These are phyloP conservation scores for Crepidotus variabilis DNA, from an alignment of 768 basidiomycete species.

Conservation along the genomic window DNA sequence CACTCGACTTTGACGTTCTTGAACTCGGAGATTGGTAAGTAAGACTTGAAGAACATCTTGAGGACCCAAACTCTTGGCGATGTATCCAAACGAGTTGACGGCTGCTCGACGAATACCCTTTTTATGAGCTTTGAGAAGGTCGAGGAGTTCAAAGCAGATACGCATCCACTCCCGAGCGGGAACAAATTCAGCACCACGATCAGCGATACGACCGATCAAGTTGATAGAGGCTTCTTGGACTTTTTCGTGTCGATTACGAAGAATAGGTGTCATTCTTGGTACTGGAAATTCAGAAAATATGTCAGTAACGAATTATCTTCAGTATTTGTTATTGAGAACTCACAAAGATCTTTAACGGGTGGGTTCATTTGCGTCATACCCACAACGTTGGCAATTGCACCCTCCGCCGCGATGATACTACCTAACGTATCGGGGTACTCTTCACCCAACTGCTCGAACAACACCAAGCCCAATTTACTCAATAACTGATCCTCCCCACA, in stretches of 20 bases:
- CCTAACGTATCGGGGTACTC: conserved; percentile 99
- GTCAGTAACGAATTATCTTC: not conserved
- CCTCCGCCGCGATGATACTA: conserved; percentile 98
- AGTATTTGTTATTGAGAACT: conserved; percentile 33
- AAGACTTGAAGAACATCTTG: conserved; percentile 96
- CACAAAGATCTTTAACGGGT: conserved; percentile 96
- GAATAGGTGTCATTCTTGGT: conserved; percentile 99
- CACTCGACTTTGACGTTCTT: conserved; percentile 98
- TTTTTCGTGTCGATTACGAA: conserved; percentile 98
- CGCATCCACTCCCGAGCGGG: conserved; percentile 99
- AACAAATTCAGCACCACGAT: conserved; percentile 98
- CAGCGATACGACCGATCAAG: conserved; percentile 98
- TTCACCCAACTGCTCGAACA: conserved; percentile 98
- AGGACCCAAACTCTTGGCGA: conserved; percentile 98
- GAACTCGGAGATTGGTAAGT: conserved; percentile 93
- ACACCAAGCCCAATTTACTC: conserved; percentile 92
- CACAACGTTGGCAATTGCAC: conserved; percentile 98
- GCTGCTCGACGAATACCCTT: conserved; percentile 98
- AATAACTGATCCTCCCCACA: conserved; percentile 95
- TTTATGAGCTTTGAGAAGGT: conserved; percentile 97
- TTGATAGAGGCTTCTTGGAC: conserved; percentile 99
- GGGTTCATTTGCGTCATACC: conserved; percentile 99
- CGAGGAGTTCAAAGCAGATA: conserved; percentile 97
- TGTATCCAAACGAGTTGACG: conserved; percentile 99
- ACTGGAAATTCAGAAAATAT: conserved; percentile 45